Evolutionary conservation across 768 basidiomycete genomes (phyloP).

Genomic region (Psilocybe subaeruginosa): DNA sequence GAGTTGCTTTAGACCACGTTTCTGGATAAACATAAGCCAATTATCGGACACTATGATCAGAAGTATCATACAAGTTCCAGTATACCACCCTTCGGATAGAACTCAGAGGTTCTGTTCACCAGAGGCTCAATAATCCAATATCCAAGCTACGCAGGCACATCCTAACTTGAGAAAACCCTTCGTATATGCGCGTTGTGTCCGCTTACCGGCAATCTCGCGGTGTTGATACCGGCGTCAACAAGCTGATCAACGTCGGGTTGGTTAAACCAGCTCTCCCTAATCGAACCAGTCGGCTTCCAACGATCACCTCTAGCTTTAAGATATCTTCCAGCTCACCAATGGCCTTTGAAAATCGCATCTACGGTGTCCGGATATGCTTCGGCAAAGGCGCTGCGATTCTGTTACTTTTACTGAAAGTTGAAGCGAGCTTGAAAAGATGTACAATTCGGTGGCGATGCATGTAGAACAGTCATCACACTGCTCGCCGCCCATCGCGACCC

Average conservation of each 20-base stretch:
- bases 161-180: not conserved
- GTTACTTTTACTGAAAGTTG: not conserved
- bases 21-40: slow-evolving; percentile 37
- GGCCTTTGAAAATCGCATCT: slow-evolving; percentile 58
- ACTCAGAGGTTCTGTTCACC: slow-evolving; percentile 62
- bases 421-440: slow-evolving; percentile 14
- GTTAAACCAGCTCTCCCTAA: slow-evolving; percentile 74
- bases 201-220: slow-evolving; percentile 75
- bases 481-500: slow-evolving; percentile 76
- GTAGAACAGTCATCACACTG: slow-evolving; percentile 56
- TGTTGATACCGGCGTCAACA: slow-evolving; percentile 62
- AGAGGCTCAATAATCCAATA: slow-evolving; percentile 83
- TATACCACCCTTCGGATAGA: slow-evolving; percentile 73
- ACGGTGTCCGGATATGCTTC: slow-evolving; percentile 61
- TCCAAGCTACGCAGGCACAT: slow-evolving; percentile 54
- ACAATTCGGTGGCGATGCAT: slow-evolving; percentile 77
- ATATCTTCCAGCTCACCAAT: slow-evolving; percentile 49
- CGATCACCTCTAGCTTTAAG: not conserved
- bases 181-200: not conserved
- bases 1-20: slow-evolving; percentile 63
- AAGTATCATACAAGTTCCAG: slow-evolving; percentile 51
- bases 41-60: not conserved
- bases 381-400: slow-evolving; percentile 54
- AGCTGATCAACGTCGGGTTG: slow-evolving; percentile 62
- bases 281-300: not conserved